Conservation (phyloP, 148 eudicot species). For the Rhododendron simsii region DNA sequence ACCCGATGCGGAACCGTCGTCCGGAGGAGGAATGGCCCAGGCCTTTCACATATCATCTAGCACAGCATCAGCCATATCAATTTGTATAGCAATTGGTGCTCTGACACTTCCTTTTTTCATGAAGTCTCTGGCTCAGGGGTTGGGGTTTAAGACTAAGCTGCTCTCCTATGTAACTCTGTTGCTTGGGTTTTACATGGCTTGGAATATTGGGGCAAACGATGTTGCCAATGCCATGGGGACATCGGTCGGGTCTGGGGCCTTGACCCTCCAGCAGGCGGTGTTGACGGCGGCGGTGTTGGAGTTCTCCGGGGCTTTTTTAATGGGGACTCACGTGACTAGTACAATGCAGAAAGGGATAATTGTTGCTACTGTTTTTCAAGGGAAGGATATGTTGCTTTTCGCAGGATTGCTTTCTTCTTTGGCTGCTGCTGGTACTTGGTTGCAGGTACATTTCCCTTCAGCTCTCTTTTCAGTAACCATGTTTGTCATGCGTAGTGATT, state of each 20-base stretch:
- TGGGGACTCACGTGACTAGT: conserved; percentile 87
- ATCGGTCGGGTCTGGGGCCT: conserved; percentile 90
- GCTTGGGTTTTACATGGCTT: conserved; percentile 92
- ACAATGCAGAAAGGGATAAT: conserved; percentile 99
- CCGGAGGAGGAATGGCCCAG: conserved; percentile 71
- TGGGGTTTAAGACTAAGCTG: conserved; percentile 55
- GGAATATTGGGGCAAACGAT: conserved; percentile 96
- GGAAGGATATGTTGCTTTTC: conserved; percentile 67
- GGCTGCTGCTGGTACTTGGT: conserved; percentile 85
- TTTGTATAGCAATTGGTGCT: conserved; percentile 82
- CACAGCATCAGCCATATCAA: conserved; percentile 66
- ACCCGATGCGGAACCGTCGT: conserved; percentile 22
- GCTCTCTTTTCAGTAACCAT: background rate
- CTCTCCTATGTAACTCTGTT: conserved; percentile 67
- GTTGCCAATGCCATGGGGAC: conserved; percentile 99
- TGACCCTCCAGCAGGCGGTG: conserved; percentile 80
- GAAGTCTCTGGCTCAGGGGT: conserved; percentile 57
- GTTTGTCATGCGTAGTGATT: background rate
- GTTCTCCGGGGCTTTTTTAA: conserved; percentile 80
- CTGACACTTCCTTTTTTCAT: conserved; percentile 67
- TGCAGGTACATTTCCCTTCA: conserved; percentile 52
- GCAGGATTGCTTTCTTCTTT: conserved; percentile 23
- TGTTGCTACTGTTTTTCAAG: conserved; percentile 81
- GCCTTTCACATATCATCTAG: conserved; percentile 73
- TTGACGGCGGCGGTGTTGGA: conserved; percentile 78